Percentiles rank a stretch among this genome's conserved stretches.
Conservation (phyloP, 306 rosid species). For the Carpinus fangiana region DNA sequence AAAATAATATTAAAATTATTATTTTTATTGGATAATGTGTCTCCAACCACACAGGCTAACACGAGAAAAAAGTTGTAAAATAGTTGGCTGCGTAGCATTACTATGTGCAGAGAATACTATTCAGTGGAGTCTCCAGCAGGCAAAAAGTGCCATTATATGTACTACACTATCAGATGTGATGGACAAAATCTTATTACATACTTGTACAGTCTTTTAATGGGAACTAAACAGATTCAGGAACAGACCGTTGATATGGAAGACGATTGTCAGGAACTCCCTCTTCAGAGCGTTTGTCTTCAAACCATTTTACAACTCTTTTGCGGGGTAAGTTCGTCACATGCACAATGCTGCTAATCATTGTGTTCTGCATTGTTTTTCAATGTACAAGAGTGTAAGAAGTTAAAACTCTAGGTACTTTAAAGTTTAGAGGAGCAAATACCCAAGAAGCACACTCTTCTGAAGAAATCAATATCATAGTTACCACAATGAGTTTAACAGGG, state of each 20-base stretch:
- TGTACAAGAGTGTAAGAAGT: slow-evolving; percentile 12
- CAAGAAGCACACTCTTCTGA: background rate
- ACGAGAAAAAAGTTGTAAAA: no score
- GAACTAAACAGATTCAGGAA: slow-evolving; percentile 33
- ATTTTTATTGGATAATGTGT: no score
- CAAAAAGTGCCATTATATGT: background rate
- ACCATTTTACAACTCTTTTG: slow-evolving; percentile 80
- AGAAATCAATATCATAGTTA: background rate
- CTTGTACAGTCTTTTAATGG: slow-evolving; percentile 8
- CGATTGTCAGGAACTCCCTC: slow-evolving; percentile 76
- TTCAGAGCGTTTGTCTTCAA: slow-evolving; percentile 82
- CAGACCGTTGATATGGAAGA: slow-evolving; percentile 58
- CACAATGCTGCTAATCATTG: slow-evolving; percentile 79
- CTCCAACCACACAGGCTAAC: no score
- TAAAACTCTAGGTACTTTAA: background rate
- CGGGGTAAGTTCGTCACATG: slow-evolving; percentile 89
- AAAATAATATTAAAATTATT: no score
- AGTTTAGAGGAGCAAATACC: background rate
- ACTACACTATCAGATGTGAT: background rate
- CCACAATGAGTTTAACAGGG: background rate
- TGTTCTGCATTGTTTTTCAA: slow-evolving; percentile 57
- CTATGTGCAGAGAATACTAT: no score
- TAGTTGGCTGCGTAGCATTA: no score
- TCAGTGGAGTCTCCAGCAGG: background rate
- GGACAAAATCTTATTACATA: background rate